Percentiles rank a stretch among this genome's conserved stretches.
phyloP scores from a whole-genome alignment of 129 eudicot genomes.

The Artemisia tridentata region DNA sequence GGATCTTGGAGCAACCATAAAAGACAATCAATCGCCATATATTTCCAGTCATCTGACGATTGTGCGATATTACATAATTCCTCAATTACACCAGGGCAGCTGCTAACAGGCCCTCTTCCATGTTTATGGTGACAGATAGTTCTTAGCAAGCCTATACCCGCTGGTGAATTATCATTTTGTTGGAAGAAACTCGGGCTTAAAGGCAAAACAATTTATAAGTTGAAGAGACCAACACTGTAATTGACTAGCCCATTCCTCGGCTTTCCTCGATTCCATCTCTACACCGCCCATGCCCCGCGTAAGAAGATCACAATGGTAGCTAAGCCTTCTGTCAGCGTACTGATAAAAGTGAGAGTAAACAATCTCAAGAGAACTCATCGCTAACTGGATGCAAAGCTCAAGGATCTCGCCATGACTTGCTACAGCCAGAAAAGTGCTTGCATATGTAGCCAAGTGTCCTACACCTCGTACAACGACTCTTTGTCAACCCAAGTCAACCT shows the following conservation, averaged over 20 bases:
- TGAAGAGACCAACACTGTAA: conserved; percentile 96
- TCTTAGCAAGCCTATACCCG: conserved; percentile 80
- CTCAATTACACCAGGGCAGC: conserved; percentile 76
- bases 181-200: conserved; percentile 82
- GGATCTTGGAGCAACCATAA: conserved; percentile 84
- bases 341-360: too few species aligned
- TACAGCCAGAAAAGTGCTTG: conserved; percentile 30
- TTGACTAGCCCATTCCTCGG: conserved; percentile 92
- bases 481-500: too few species aligned
- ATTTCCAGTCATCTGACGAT: conserved; percentile 96
- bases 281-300: too few species aligned
- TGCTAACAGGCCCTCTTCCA: conserved; percentile 86
- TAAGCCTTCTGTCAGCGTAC: too few species aligned
- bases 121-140: conserved; percentile 88
- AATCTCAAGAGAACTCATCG: too few species aligned
- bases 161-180: conserved; percentile 91
- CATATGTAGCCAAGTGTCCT: too few species aligned
- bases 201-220: conserved; percentile 89
- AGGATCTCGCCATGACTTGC: too few species aligned
- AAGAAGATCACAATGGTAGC: too few species aligned
- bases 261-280: too few species aligned
- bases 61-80: conserved; percentile 84
- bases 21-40: conserved; percentile 95
- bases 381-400: too few species aligned
- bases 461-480: too few species aligned